These are phyloP conservation scores for Podospora anserina DNA, from an alignment of 495 filamentous ascomycete genomes.

Conservation along the genomic window DNA sequence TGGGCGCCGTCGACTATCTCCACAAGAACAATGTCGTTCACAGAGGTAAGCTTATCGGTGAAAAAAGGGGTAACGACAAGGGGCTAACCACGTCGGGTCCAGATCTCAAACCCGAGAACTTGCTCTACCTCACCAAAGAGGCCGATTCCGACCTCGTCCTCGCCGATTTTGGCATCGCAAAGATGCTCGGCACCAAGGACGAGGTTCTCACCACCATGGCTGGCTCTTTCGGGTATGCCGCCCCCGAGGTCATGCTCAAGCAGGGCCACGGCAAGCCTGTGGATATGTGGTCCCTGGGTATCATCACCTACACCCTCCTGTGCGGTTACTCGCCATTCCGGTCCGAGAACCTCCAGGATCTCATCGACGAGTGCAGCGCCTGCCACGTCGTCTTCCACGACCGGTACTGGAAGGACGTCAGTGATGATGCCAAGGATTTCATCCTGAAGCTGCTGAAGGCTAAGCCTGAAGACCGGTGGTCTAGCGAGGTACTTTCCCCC, in stretches of 20 bases:
- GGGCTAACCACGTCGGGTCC: not conserved
- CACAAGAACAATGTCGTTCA: slow-evolving; percentile 96
- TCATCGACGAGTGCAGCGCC: slow-evolving; percentile 90
- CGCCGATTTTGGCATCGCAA: slow-evolving; percentile 97
- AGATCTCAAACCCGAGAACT: slow-evolving; percentile 99
- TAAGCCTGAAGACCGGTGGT: slow-evolving; percentile 70
- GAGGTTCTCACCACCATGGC: slow-evolving; percentile 98
- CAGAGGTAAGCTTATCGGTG: slow-evolving; percentile 59
- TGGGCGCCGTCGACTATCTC: slow-evolving; percentile 92
- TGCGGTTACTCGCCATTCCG: slow-evolving; percentile 99
- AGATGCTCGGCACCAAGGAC: slow-evolving; percentile 88
- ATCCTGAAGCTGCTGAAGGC: slow-evolving; percentile 79
- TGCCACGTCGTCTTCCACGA: slow-evolving; percentile 96
- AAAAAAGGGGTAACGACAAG: not conserved
- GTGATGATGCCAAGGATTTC: slow-evolving; percentile 92
- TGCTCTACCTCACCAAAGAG: slow-evolving; percentile 82
- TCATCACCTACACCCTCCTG: slow-evolving; percentile 98
- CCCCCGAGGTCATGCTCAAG: slow-evolving; percentile 98
- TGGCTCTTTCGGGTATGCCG: slow-evolving; percentile 96
- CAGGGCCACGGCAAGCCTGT: slow-evolving; percentile 97
- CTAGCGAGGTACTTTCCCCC: slow-evolving; percentile 61
- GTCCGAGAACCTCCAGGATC: slow-evolving; percentile 84
- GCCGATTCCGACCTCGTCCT: slow-evolving; percentile 81
- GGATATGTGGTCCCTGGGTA: slow-evolving; percentile 98
- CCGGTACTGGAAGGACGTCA: slow-evolving; percentile 97